Evolutionary conservation across 352 stramenopile species (phyloP).

Genomic region (Globisporangium yorkense): DNA sequence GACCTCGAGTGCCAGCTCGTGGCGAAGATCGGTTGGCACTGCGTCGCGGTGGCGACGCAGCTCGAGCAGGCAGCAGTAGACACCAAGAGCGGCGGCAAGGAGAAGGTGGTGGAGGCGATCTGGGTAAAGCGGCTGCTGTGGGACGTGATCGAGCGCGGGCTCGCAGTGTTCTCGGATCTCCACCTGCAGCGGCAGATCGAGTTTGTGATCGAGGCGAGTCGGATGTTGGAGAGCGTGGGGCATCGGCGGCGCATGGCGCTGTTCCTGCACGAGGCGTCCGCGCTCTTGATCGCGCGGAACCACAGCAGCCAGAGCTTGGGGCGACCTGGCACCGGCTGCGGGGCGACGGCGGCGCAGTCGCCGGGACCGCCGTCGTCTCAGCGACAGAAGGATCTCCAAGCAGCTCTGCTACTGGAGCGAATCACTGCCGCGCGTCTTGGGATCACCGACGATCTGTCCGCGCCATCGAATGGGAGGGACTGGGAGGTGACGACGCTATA

Average conservation of each 20-base stretch:
- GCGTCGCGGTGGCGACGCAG: constrained; percentile 37
- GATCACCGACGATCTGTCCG: constrained; percentile 19
- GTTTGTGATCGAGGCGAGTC: constrained; percentile 58
- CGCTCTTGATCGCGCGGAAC: constrained; percentile 35
- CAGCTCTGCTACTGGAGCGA: constrained; percentile 48
- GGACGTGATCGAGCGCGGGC: constrained; percentile 57
- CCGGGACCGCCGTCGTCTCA: constrained; percentile 10
- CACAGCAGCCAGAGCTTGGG: constrained; percentile 9
- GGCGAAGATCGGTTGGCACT: constrained; percentile 70
- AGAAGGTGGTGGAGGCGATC: constrained; percentile 43
- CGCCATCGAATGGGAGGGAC: constrained; percentile 2
- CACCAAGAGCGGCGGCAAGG: constrained; percentile 9
- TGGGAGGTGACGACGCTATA: constrained; percentile 50
- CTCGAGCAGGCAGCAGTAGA: constrained; percentile 9
- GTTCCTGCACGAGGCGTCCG: constrained; percentile 65
- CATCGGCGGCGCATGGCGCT: constrained; percentile 60
- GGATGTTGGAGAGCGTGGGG: constrained; percentile 59
- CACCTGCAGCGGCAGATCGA: constrained; percentile 42
- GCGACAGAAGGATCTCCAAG: constrained; percentile 44
- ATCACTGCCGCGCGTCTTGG: constrained; percentile 44
- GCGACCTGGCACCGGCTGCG: constrained; percentile 5
- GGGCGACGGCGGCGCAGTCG: constrained; percentile 5
- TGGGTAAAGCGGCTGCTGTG: constrained; percentile 72
- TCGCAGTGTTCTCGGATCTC: constrained; percentile 48
- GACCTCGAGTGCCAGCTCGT: constrained; percentile 74